phyloP scores from a whole-genome alignment of 1,139 yeast species.

The Blastobotrys malaysiensis region DNA sequence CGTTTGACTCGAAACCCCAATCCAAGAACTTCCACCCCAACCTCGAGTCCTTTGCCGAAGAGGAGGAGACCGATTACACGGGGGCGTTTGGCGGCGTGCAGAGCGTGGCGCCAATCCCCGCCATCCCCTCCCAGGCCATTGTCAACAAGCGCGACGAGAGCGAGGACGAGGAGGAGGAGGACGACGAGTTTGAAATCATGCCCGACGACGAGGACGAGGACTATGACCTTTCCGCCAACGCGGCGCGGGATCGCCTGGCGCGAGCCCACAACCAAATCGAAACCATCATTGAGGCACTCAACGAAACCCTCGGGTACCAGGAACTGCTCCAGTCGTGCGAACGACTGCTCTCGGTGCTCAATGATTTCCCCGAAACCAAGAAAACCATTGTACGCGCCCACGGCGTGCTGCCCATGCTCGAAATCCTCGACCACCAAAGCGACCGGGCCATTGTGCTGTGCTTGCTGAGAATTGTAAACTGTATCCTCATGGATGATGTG shows the following conservation, averaged over 20 bases:
- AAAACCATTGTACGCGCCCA: conserved; percentile 41
- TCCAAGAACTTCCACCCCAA: neutral
- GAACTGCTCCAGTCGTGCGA: conserved; percentile 9
- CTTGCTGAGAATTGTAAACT: conserved; percentile 40
- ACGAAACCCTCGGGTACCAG: conserved; percentile 12
- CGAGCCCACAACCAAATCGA: conserved; percentile 20
- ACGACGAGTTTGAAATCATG: conserved; percentile 4
- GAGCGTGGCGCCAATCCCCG: neutral
- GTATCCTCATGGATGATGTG: conserved; percentile 36
- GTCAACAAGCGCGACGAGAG: conserved; percentile 13
- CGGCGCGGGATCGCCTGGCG: conserved; percentile 25
- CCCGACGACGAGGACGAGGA: conserved; percentile 21
- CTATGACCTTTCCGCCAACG: conserved; percentile 21
- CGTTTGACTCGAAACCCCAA: neutral
- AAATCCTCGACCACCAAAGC: conserved; percentile 41
- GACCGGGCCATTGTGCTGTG: conserved; percentile 36
- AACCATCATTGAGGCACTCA: conserved; percentile 17
- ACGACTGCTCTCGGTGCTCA: conserved; percentile 30
- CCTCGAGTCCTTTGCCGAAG: neutral
- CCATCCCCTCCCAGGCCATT: neutral
- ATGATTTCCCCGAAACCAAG: conserved; percentile 32
- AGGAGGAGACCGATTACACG: neutral
- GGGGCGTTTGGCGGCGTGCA: neutral
- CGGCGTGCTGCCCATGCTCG: conserved; percentile 46
- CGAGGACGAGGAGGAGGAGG: conserved; percentile 22